phyloP scores from a whole-genome alignment of 1,284 basidiomycete genomes.

The Cutaneotrichosporon dermatis region DNA sequence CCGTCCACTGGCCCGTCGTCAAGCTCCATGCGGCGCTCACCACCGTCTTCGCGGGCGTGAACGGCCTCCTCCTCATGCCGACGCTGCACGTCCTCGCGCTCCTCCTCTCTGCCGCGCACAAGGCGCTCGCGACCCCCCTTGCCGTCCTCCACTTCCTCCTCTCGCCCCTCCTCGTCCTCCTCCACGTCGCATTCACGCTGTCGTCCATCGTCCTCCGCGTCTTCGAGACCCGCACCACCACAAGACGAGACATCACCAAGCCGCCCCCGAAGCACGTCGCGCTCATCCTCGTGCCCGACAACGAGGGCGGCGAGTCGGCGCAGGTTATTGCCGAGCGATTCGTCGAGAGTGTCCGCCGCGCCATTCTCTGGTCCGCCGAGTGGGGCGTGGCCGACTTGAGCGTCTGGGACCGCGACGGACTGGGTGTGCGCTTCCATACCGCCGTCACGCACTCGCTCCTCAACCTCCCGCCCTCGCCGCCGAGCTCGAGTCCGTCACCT shows the following conservation, averaged over 20 bases:
- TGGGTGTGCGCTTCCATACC: conserved; percentile 10
- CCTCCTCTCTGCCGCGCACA: not conserved
- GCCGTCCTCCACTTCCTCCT: conserved; percentile 9
- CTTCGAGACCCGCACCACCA: conserved; percentile 20
- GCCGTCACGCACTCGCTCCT: conserved; percentile 12
- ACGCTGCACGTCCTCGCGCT: not conserved
- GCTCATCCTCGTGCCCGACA: conserved; percentile 17
- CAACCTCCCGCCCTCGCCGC: conserved; percentile 19
- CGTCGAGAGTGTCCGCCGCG: conserved; percentile 27
- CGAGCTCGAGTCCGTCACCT: not conserved
- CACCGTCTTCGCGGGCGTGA: not conserved
- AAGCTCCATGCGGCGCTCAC: not conserved
- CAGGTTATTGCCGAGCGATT: conserved; percentile 11
- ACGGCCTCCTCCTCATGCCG: not conserved
- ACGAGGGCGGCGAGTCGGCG: conserved; percentile 2
- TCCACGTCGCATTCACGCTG: conserved; percentile 35
- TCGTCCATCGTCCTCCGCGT: conserved; percentile 32
- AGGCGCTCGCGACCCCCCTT: not conserved
- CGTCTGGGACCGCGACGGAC: conserved; percentile 27
- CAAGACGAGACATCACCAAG: conserved; percentile 12
- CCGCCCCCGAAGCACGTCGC: conserved; percentile 21
- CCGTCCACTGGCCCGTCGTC: not conserved
- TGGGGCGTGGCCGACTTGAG: conserved; percentile 32
- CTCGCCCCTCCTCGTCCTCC: conserved; percentile 29
- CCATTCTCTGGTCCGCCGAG: conserved; percentile 30